Conservation (phyloP, 129 eudicot species). For the Artemisia tridentata region DNA sequence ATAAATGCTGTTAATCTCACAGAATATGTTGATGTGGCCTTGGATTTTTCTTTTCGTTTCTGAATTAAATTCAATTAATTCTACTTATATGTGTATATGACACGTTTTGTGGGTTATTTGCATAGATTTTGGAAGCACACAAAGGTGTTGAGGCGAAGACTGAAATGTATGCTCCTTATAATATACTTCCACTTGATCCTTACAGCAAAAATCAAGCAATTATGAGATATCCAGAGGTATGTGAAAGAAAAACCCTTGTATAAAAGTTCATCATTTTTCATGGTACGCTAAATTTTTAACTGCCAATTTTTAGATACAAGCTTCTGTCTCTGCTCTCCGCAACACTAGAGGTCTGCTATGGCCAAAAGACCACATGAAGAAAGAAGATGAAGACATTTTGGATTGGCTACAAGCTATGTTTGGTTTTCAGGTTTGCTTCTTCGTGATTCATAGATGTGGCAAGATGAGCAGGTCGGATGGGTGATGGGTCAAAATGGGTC, state of each 20-base stretch:
- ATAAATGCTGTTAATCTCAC: constrained; percentile 75
- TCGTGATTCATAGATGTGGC: constrained; percentile 4
- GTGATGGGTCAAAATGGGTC: constrained; percentile 6
- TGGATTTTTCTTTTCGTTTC: constrained; percentile 11
- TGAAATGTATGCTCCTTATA: constrained; percentile 79
- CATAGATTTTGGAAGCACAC: constrained; percentile 64
- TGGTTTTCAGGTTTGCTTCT: constrained; percentile 79
- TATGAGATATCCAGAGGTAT: constrained; percentile 86
- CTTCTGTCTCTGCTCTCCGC: constrained; percentile 84
- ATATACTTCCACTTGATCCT: constrained; percentile 91
- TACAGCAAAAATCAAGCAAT: constrained; percentile 86
- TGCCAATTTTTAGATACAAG: constrained; percentile 62
- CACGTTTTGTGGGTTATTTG: not conserved
- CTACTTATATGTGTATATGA: not conserved
- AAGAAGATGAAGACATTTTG: constrained; percentile 78
- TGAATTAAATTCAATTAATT: constrained; percentile 1
- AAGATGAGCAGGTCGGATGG: constrained; percentile 1
- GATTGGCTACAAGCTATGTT: constrained; percentile 92
- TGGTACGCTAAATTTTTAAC: constrained; percentile 9
- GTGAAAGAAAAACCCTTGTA: constrained; percentile 7
- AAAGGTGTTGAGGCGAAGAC: constrained; percentile 63
- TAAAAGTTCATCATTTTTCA: not conserved
- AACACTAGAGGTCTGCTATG: constrained; percentile 91
- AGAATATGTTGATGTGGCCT: constrained; percentile 58
- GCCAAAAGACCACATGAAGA: constrained; percentile 72